A percentile compares a stretch with the other conserved stretches of the same genome.
Conservation (phyloP, 441 rosid genomes). For the Eruca vesicaria region DNA sequence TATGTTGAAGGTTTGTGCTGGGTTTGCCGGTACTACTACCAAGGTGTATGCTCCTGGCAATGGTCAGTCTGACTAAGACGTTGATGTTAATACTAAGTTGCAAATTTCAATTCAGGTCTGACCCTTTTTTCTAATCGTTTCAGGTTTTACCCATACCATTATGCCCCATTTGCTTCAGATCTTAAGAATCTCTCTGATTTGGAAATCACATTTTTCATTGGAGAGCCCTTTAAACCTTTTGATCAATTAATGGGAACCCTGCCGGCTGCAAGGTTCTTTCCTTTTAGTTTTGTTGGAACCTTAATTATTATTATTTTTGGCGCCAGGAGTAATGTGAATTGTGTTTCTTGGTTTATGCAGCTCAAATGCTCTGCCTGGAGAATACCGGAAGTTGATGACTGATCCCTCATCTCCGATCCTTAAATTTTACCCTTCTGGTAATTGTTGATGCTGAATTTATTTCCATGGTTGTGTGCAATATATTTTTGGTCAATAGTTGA, state of each 20-base stretch:
- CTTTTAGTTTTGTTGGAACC: background rate
- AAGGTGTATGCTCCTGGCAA: slow-evolving; percentile 95
- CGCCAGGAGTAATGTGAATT: slow-evolving; percentile 18
- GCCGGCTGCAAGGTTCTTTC: slow-evolving; percentile 85
- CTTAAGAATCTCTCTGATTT: slow-evolving; percentile 69
- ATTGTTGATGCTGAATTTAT: background rate
- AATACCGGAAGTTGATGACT: slow-evolving; percentile 75
- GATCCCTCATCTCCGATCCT: slow-evolving; percentile 79
- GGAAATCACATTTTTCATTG: slow-evolving; percentile 86
- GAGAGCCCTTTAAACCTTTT: slow-evolving; percentile 96
- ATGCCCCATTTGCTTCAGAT: slow-evolving; percentile 99
- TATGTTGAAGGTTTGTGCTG: slow-evolving; percentile 97
- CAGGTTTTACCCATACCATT: slow-evolving; percentile 99
- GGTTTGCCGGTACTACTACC: slow-evolving; percentile 97
- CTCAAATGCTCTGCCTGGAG: slow-evolving; percentile 81
- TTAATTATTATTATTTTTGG: background rate
- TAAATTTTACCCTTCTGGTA: slow-evolving; percentile 87
- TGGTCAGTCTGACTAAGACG: slow-evolving; percentile 62
- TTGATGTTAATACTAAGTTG: slow-evolving; percentile 9
- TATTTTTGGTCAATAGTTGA: slow-evolving; percentile 8
- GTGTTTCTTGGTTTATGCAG: slow-evolving; percentile 48
- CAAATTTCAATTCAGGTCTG: slow-evolving; percentile 1
- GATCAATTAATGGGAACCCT: slow-evolving; percentile 98
- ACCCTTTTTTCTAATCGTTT: slow-evolving; percentile 25
- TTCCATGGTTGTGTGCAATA: slow-evolving; percentile 11